phyloP scores from a whole-genome alignment of 2,329 filamentous ascomycete genomes.

The Raffaelea ambrosiae region DNA sequence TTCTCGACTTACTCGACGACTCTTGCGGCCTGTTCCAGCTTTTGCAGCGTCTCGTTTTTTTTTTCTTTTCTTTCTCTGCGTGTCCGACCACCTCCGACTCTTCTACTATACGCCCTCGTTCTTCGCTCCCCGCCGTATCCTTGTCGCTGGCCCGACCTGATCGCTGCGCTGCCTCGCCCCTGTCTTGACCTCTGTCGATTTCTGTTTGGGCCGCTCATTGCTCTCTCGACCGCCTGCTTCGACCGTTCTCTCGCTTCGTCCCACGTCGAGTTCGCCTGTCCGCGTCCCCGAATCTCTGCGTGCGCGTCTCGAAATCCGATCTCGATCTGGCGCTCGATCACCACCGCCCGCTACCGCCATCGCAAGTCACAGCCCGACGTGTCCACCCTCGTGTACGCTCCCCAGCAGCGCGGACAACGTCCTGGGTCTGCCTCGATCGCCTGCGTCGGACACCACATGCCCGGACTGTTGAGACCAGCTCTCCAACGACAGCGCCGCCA shows the following conservation, averaged over 20 bases:
- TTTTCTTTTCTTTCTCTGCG: background rate
- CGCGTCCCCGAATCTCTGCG: background rate
- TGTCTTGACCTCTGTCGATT: background rate
- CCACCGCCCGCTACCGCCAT: background rate
- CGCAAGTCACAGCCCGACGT: background rate
- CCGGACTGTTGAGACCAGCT: too few relatives aligned
- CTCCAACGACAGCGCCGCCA: too few relatives aligned
- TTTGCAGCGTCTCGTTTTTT: background rate
- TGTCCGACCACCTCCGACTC: background rate
- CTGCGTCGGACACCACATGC: too few relatives aligned
- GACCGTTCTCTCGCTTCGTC: too few relatives aligned
- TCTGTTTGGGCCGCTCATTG: too few relatives aligned
- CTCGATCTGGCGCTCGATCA: background rate
- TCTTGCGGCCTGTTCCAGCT: background rate
- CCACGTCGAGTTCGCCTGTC: background rate
- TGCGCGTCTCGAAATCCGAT: background rate
- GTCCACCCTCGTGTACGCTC: too few relatives aligned
- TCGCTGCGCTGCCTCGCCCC: conserved; percentile 1
- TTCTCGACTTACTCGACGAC: background rate
- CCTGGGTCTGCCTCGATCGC: too few relatives aligned
- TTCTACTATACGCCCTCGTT: background rate
- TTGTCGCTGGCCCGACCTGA: conserved; percentile 6
- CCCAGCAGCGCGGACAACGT: too few relatives aligned
- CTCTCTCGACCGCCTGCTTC: too few relatives aligned
- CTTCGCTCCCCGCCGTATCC: background rate